A percentile compares a stretch with the other conserved stretches of the same genome.
These are phyloP conservation scores for Aspergillus brunneoviolaceus DNA, from an alignment of 2,329 filamentous ascomycete species.

Conservation along the genomic window DNA sequence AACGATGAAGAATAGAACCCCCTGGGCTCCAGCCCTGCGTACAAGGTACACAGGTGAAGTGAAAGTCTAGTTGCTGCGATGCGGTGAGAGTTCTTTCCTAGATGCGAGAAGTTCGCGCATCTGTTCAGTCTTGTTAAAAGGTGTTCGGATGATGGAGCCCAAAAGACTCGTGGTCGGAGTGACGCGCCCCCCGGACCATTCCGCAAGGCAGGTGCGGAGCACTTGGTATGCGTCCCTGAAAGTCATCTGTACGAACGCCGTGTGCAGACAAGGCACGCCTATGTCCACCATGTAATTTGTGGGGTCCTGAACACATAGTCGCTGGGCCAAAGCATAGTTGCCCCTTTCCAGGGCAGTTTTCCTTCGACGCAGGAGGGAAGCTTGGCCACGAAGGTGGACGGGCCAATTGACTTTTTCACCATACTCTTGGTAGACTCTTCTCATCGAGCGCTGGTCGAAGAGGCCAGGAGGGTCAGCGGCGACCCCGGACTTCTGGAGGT, in stretches of 20 bases:
- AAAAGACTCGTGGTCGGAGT: slow-evolving; percentile 23
- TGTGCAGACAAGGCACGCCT: slow-evolving; percentile 49
- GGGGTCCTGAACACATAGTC: slow-evolving; percentile 60
- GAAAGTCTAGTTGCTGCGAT: not conserved
- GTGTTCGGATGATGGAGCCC: slow-evolving; percentile 22
- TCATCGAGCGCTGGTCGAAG: slow-evolving; percentile 34
- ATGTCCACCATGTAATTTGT: slow-evolving; percentile 59
- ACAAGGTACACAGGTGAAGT: not conserved
- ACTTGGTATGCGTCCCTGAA: slow-evolving; percentile 35
- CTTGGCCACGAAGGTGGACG: slow-evolving; percentile 39
- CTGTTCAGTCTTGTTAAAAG: not conserved
- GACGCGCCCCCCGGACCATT: slow-evolving; percentile 23
- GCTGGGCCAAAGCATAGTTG: slow-evolving; percentile 30
- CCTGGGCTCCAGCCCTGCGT: not conserved
- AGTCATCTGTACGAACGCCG: slow-evolving; percentile 51
- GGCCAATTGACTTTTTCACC: slow-evolving; percentile 13
- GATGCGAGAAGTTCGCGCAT: not conserved
- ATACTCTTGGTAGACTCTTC: slow-evolving; percentile 15
- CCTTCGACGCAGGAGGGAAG: slow-evolving; percentile 38
- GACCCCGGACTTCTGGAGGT: slow-evolving; percentile 50
- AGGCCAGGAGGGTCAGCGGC: slow-evolving; percentile 49
- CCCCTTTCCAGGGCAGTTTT: slow-evolving; percentile 31
- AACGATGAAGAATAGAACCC: no score
- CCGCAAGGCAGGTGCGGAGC: slow-evolving; percentile 24
- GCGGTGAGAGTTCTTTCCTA: not conserved